phyloP scores from a whole-genome alignment of 1,139 yeast genomes.

The Suhomyces coccinellae region DNA sequence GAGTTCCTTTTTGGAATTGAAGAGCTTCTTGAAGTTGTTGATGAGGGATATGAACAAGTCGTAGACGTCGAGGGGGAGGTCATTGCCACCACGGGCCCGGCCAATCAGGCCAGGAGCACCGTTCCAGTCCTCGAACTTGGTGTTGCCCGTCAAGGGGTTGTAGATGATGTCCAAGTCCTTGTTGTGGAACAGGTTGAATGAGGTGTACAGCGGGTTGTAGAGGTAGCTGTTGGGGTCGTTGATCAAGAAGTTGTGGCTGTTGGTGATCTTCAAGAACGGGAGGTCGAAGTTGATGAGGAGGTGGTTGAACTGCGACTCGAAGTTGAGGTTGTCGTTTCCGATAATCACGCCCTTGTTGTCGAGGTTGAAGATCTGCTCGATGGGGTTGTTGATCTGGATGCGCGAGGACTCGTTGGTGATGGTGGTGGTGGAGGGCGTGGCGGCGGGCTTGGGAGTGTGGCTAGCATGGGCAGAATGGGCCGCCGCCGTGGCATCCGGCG shows the following conservation, averaged over 20 bases:
- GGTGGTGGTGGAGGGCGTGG: constrained; percentile 9
- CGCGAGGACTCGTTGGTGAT: constrained; percentile 15
- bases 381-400: constrained; percentile 45
- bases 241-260: constrained; percentile 46
- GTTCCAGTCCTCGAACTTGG: constrained; percentile 10
- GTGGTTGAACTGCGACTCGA: constrained; percentile 51
- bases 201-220: constrained; percentile 45
- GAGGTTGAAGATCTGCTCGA: constrained; percentile 50
- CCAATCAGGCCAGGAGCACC: constrained; percentile 1
- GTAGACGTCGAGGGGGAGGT: constrained; percentile 43
- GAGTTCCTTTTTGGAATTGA: constrained; percentile 45
- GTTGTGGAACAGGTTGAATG: constrained; percentile 42
- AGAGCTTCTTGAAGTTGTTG: constrained; percentile 48
- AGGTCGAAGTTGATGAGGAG: constrained; percentile 45
- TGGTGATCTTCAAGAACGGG: constrained; percentile 49
- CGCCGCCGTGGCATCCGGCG: too few species aligned
- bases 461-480: too few species aligned
- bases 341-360: constrained; percentile 48
- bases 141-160: constrained; percentile 42
- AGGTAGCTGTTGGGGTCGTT: constrained; percentile 48
- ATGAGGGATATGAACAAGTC: constrained; percentile 48
- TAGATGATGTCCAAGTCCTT: constrained; percentile 44
- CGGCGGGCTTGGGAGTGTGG: neutral
- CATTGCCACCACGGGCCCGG: constrained; percentile 4
- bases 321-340: constrained; percentile 51